phyloP scores from a whole-genome alignment of 129 eudicot genomes.

The Tagetes patula region DNA sequence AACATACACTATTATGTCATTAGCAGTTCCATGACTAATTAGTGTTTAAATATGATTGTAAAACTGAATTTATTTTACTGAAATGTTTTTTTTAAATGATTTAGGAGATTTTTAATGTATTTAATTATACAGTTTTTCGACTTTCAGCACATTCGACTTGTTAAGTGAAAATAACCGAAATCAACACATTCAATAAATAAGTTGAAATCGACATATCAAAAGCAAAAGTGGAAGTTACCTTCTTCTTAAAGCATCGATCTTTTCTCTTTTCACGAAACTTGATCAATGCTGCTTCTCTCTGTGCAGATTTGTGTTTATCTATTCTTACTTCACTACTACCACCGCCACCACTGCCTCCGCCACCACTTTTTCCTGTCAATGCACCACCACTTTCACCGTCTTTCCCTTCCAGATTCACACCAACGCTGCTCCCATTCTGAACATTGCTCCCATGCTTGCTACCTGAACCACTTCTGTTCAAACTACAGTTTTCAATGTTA shows the following conservation, averaged over 20 bases:
- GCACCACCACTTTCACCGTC: conserved; percentile 45
- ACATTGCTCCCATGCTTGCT: conserved; percentile 65
- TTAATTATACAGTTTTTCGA: no score
- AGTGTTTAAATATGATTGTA: no score
- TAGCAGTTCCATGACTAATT: no score
- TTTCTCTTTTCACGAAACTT: conserved; percentile 69
- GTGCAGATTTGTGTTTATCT: conserved; percentile 36
- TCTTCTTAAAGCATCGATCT: conserved; percentile 59
- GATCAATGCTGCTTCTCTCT: conserved; percentile 55
- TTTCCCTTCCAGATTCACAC: conserved; percentile 38
- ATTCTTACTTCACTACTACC: conserved; percentile 21
- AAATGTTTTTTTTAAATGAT: neutral
- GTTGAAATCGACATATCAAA: no score
- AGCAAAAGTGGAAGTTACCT: conserved; percentile 40
- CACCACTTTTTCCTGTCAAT: conserved; percentile 42
- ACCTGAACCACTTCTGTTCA: conserved; percentile 58
- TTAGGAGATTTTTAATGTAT: neutral
- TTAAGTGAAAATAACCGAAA: neutral
- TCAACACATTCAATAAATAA: neutral
- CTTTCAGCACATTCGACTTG: neutral
- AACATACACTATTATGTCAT: no score
- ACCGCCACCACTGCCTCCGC: conserved; percentile 37
- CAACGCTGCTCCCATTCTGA: conserved; percentile 53
- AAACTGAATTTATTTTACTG: neutral
- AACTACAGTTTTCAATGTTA: conserved; percentile 36